A percentile compares a stretch with the other conserved stretches of the same genome.
phyloP scores from a whole-genome alignment of 768 basidiomycete species.

The Mycena kentingensis region DNA sequence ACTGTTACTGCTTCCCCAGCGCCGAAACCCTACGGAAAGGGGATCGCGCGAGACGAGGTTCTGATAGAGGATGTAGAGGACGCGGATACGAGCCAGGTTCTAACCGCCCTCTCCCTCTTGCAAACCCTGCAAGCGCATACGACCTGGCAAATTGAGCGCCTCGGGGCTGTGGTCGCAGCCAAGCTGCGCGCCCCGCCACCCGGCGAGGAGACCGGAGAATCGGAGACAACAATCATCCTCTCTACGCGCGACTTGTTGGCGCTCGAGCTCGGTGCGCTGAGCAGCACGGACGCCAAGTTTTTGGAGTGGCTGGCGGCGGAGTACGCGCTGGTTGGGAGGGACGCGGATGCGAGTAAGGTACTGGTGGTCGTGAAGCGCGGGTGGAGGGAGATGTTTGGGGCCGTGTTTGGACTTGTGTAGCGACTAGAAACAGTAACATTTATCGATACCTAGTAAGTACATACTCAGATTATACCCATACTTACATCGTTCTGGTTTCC shows the following conservation, averaged over 20 bases:
- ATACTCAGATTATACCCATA: too few species aligned
- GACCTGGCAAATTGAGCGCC: conserved; percentile 43
- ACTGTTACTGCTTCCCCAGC: conserved; percentile 25
- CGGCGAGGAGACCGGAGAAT: conserved; percentile 4
- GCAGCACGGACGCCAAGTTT: conserved; percentile 69
- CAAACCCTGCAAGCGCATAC: conserved; percentile 71
- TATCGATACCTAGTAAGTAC: too few species aligned
- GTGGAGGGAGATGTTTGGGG: conserved; percentile 52
- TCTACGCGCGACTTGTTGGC: conserved; percentile 63
- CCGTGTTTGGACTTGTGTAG: conserved; percentile 45
- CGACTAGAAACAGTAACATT: too few species aligned
- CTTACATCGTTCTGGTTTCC: too few species aligned
- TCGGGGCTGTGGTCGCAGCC: conserved; percentile 34
- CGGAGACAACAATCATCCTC: conserved; percentile 42
- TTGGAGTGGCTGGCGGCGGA: conserved; percentile 76
- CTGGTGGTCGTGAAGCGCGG: conserved; percentile 45
- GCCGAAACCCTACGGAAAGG: conserved; percentile 27
- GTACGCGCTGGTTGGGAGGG: conserved; percentile 41
- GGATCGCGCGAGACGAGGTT: conserved; percentile 23
- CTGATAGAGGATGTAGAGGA: conserved; percentile 25
- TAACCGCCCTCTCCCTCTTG: conserved; percentile 59
- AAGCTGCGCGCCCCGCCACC: conserved; percentile 41
- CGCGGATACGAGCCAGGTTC: conserved; percentile 31
- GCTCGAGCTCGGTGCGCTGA: conserved; percentile 76
- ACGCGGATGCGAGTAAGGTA: conserved; percentile 34